Base-by-base conservation (phyloP, 23 red algal species). In the Gracilaria gracilis region DNA sequence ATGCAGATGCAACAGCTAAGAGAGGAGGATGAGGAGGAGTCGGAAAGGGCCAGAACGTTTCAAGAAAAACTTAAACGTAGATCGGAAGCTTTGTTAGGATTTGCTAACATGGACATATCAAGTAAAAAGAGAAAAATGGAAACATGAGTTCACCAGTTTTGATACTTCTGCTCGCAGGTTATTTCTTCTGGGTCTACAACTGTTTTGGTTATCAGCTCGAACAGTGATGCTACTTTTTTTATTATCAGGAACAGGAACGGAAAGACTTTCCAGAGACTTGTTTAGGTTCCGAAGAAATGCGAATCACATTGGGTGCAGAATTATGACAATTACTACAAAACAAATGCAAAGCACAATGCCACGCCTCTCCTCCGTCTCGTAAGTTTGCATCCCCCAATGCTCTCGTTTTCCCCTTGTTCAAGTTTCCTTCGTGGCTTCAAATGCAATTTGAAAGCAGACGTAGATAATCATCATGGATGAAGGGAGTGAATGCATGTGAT, bases 81-180 rank as follows among this genome's bases (percentile, higher is more conserved):
- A 21, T 33, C 72, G 12, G 72, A 77, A 25, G 72, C 21, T 77
- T 49, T 77, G 72, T 77, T 50, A 31, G 72, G 72, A 29, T 51
- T 49, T 50, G 72, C 38, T 28, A 31, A 25, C 23, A 51, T 77
- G 38, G 23, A 77, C 27, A 34, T 51, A n/a, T 50, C 72, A 17
- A 50, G 20, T 51, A 77, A 77, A 77, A 77, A 37, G 72, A 77
- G 72, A 77, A 77, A 77, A 51, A 20, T 77, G 46, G 72, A 77
- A 51, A 50, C 72, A 0, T 77, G 72, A 77, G 9, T 1, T 51
- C 21, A 77, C 3, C 64, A 36, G 16, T 69, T 69, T 69, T 69
- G 28, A 31, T 36, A 19, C 31, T 69, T 16, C 16, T 69, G 11
- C 37, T 69, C 37, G 32, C 31, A 37, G n/a, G 38, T 69, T 34